phyloP scores from a whole-genome alignment of 441 rosid species.

The Corymbia citriodora region DNA sequence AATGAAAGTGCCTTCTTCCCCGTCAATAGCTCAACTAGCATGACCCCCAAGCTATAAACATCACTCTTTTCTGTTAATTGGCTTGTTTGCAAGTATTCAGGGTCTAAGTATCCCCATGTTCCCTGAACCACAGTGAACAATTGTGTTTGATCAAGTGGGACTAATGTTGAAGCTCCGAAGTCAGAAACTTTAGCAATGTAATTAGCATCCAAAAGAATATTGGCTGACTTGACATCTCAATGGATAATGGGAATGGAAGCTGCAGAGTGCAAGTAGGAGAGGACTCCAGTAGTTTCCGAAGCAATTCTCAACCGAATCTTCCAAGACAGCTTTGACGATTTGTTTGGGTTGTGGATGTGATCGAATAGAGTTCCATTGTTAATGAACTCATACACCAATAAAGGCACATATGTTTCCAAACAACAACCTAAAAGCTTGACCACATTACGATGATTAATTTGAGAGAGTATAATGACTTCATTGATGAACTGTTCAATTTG shows the following conservation, averaged over 20 bases:
- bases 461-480: background rate
- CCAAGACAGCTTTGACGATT: slow-evolving; percentile 12
- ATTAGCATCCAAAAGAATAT: slow-evolving; percentile 22
- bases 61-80: slow-evolving; percentile 11
- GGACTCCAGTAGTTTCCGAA: background rate
- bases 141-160: slow-evolving; percentile 14
- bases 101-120: slow-evolving; percentile 28
- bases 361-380: background rate
- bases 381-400: background rate
- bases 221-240: slow-evolving; percentile 25
- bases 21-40: slow-evolving; percentile 28
- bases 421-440: background rate
- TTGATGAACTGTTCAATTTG: slow-evolving; percentile 9
- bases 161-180: slow-evolving; percentile 25
- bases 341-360: background rate
- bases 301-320: background rate
- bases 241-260: slow-evolving; percentile 17
- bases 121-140: slow-evolving; percentile 22
- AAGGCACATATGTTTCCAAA: background rate
- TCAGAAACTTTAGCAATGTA: slow-evolving; percentile 24
- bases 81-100: slow-evolving; percentile 30
- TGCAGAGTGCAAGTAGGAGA: background rate
- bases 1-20: slow-evolving; percentile 26
- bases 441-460: background rate
- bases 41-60: slow-evolving; percentile 4